These are phyloP conservation scores for Trametes elegans DNA, from an alignment of 768 basidiomycete genomes.

Conservation along the genomic window DNA sequence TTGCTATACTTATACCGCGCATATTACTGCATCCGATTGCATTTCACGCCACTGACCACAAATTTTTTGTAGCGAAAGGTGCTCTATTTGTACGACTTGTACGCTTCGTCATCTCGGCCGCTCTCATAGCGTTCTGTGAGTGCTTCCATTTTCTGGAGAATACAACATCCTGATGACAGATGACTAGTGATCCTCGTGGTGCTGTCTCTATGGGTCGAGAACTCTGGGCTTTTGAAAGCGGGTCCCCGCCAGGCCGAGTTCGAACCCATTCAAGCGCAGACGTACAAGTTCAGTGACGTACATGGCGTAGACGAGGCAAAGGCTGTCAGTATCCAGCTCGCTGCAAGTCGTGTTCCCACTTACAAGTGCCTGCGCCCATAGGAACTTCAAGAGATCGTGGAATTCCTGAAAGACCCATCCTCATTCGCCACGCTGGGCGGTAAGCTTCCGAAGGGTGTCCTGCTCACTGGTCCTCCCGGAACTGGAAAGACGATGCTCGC, in stretches of 20 bases:
- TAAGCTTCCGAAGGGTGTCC: slow-evolving; percentile 89
- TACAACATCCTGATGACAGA: too few species aligned
- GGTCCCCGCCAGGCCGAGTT: slow-evolving; percentile 81
- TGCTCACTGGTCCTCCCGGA: slow-evolving; percentile 88
- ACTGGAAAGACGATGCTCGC: slow-evolving; percentile 99
- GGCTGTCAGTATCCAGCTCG: slow-evolving; percentile 48
- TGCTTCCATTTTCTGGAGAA: slow-evolving; percentile 20
- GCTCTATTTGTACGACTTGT: slow-evolving; percentile 62
- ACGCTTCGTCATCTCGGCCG: slow-evolving; percentile 42
- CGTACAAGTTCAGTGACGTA: slow-evolving; percentile 91
- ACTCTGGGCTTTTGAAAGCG: slow-evolving; percentile 89
- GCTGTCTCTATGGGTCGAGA: slow-evolving; percentile 87
- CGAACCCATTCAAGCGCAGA: slow-evolving; percentile 75
- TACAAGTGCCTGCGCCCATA: slow-evolving; percentile 27
- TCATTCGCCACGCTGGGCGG: slow-evolving; percentile 90
- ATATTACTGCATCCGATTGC: too few species aligned
- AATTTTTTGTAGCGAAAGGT: slow-evolving; percentile 53
- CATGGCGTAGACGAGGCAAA: slow-evolving; percentile 98
- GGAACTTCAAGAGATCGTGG: slow-evolving; percentile 93
- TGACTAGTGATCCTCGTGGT: slow-evolving; percentile 87
- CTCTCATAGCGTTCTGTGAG: slow-evolving; percentile 67
- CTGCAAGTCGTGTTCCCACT: neutral
- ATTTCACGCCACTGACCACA: neutral
- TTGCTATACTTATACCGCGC: too few species aligned
- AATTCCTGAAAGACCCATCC: slow-evolving; percentile 92